These are phyloP conservation scores for Populus euphratica DNA, from an alignment of 345 rosid species.

Conservation along the genomic window DNA sequence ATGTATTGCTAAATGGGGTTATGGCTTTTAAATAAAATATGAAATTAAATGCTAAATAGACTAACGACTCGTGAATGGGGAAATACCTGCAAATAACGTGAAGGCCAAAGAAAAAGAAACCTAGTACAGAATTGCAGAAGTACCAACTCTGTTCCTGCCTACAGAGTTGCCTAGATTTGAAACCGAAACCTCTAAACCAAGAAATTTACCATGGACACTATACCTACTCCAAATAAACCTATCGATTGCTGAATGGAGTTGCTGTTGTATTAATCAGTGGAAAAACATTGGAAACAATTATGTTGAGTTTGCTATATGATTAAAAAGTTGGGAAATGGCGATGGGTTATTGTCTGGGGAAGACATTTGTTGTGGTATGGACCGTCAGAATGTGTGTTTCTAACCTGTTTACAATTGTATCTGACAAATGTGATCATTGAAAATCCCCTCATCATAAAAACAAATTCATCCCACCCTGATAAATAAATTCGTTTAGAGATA, in stretches of 20 bases:
- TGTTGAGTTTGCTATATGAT: neutral
- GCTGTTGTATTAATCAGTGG: neutral
- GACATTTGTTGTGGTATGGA: neutral
- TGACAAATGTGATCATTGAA: neutral
- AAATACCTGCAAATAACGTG: neutral
- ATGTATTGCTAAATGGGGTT: neutral
- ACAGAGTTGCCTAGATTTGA: neutral
- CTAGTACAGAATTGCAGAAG: neutral
- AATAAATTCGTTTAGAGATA: too few species aligned
- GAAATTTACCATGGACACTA: neutral
- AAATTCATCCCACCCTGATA: neutral
- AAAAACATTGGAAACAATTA: neutral
- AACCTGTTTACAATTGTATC: neutral
- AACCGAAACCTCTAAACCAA: neutral
- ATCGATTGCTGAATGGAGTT: neutral
- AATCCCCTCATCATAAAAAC: neutral
- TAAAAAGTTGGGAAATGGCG: neutral
- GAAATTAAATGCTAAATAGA: too few species aligned
- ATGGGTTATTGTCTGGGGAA: neutral
- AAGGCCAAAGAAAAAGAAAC: neutral
- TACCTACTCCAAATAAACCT: neutral
- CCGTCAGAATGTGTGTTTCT: neutral
- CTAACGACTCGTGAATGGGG: neutral
- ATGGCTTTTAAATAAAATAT: neutral
- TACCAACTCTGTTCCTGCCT: neutral